Base-by-base conservation (phyloP, 2,329 filamentous ascomycete genomes). In the Zalaria sp. region DNA sequence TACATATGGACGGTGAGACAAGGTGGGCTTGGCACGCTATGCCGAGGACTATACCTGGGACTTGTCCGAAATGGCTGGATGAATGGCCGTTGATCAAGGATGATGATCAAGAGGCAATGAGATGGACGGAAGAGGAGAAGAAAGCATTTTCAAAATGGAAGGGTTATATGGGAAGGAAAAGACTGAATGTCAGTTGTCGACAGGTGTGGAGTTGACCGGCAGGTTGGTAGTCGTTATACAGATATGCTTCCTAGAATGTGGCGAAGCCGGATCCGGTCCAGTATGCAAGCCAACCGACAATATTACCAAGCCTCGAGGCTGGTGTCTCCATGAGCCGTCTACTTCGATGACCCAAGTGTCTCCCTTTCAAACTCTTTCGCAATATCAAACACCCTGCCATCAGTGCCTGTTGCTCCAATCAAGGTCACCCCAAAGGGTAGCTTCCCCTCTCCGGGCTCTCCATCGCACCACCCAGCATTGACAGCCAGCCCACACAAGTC, bases 401-500 rank as follows among this genome's bases (percentile, higher is more conserved):
- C 63, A 39, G 57, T 52, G 9, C 62, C 58, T 9, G 49, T 50
- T 0, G 56, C 59, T n/a, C 60, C 55, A 28, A 66, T 41, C 31
- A 66, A 53, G 1, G 61, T 62, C 4, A 66, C 54, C 28, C 63
- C 62, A 45, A 66, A 66, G 3, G 63, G 62, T 38, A 66, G 42
- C 27, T 47, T 18, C 18, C 18, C 47, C 34, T 47, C 39, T 3
- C 49, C 51, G 45, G 2, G 45, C 37, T 38, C 52, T 42, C 51
- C 45, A 1, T 53, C 47, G 47, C 61, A 63, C 5, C 44, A 57
- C 1, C 67, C 67, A 1, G 72, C 72, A 2, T 72, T 71, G n/a
- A 76, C 61, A 1, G 69, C 64, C 6, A 74, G 49, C 3, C 68
- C 72, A 34, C 67, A 69, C 49, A 76, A 63, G 53, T 79, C 74